Evolutionary conservation across 768 basidiomycete species (phyloP).

Genomic region (Lyophyllum decastes): DNA sequence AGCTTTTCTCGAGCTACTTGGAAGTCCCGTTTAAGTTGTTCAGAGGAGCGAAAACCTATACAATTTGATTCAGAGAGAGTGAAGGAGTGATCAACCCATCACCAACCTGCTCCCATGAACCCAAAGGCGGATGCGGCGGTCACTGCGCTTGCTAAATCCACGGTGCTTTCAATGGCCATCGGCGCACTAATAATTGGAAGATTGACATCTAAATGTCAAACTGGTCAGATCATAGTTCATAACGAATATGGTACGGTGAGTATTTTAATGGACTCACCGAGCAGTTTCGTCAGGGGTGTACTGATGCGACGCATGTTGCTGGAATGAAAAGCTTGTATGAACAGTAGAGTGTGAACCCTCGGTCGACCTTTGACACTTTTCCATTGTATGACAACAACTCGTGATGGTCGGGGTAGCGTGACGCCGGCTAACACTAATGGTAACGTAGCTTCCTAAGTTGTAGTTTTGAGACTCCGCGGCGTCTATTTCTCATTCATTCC

Average conservation of each 20-base stretch:
- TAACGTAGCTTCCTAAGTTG: too few relatives aligned
- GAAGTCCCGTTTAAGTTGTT: constrained; percentile 38
- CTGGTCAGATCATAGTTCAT: background rate
- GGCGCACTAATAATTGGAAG: constrained; percentile 56
- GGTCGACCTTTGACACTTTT: too few relatives aligned
- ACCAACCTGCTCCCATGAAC: constrained; percentile 52
- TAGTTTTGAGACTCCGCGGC: too few relatives aligned
- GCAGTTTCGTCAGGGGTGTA: constrained; percentile 10
- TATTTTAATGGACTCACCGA: background rate
- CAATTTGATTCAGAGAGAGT: too few relatives aligned
- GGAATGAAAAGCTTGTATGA: background rate
- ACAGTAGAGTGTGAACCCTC: too few relatives aligned
- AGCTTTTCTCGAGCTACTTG: constrained; percentile 36
- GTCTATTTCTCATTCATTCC: too few relatives aligned
- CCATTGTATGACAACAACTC: too few relatives aligned
- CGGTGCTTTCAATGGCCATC: constrained; percentile 47
- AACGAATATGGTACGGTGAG: too few relatives aligned
- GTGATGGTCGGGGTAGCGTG: too few relatives aligned
- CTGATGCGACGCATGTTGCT: constrained; percentile 8
- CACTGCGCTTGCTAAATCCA: constrained; percentile 41
- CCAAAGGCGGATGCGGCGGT: constrained; percentile 57
- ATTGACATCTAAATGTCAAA: background rate
- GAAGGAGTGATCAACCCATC: background rate
- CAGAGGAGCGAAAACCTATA: constrained; percentile 36
- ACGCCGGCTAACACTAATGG: too few relatives aligned